A percentile compares a stretch with the other conserved stretches of the same genome.
Conservation (phyloP, 768 basidiomycete genomes). For the Boletus eberwhitei region DNA sequence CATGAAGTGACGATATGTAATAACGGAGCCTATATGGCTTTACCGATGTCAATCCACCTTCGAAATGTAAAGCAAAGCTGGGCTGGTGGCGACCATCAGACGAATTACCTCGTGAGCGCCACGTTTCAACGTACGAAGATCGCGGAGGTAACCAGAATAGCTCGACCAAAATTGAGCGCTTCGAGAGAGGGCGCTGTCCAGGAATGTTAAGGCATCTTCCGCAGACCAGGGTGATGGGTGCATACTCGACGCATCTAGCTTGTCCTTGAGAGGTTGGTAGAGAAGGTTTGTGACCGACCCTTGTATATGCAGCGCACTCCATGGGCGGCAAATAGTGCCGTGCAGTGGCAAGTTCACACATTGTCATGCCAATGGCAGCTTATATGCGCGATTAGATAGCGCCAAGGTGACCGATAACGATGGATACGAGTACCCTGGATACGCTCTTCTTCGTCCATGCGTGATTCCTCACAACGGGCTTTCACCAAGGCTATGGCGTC, state of each 20-base stretch:
- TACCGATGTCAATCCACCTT: slow-evolving; percentile 74
- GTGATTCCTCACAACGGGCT: slow-evolving; percentile 50
- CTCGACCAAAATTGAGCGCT: slow-evolving; percentile 85
- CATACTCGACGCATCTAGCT: slow-evolving; percentile 53
- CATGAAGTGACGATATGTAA: slow-evolving; percentile 5
- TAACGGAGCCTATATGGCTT: slow-evolving; percentile 11
- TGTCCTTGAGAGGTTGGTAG: slow-evolving; percentile 25
- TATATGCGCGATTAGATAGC: slow-evolving; percentile 24
- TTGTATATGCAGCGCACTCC: slow-evolving; percentile 47
- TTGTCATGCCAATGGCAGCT: slow-evolving; percentile 76
- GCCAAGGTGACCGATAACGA: not conserved
- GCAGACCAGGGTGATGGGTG: not conserved
- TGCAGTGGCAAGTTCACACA: slow-evolving; percentile 77
- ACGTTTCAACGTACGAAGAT: slow-evolving; percentile 56
- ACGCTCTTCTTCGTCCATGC: slow-evolving; percentile 58
- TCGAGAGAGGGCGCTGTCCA: slow-evolving; percentile 60
- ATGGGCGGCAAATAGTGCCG: slow-evolving; percentile 63
- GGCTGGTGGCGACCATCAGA: slow-evolving; percentile 42
- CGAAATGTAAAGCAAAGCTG: slow-evolving; percentile 75
- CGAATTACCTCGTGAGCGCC: slow-evolving; percentile 1
- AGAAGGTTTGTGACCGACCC: not conserved
- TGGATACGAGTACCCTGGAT: slow-evolving; percentile 46
- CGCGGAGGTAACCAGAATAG: slow-evolving; percentile 79
- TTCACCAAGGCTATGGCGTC: slow-evolving; percentile 47
- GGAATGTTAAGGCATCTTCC: slow-evolving; percentile 1